These are phyloP conservation scores for Cystoisospora suis DNA, from an alignment of 169 alveolate genomes.

Conservation along the genomic window DNA sequence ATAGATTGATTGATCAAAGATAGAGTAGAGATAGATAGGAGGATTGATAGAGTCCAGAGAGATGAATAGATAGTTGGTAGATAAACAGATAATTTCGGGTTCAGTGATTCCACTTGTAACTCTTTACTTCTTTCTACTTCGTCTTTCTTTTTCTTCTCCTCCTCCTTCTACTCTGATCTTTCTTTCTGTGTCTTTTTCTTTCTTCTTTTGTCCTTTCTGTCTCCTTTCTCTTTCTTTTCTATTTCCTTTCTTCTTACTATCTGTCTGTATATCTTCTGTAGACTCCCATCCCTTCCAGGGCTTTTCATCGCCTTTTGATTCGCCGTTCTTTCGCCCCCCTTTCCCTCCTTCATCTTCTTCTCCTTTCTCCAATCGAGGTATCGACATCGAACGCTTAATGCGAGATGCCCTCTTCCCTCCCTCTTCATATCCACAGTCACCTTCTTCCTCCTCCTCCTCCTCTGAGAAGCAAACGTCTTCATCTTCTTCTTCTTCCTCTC, in stretches of 20 bases:
- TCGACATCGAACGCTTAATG: not conserved
- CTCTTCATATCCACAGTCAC: no score
- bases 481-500: no score
- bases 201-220: not conserved
- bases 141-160: not conserved
- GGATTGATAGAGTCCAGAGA: not conserved
- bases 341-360: not conserved
- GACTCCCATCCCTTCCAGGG: not conserved
- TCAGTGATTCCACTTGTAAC: not conserved
- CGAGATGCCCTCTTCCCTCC: no score
- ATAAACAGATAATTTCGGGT: not conserved
- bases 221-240: not conserved
- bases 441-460: no score
- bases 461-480: no score
- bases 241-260: not conserved
- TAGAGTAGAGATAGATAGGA: no score
- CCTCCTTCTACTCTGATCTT: not conserved
- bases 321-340: not conserved
- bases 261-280: not conserved
- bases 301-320: not conserved
- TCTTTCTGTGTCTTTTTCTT: not conserved
- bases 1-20: no score
- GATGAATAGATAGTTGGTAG: not conserved
- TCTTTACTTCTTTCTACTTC: not conserved
- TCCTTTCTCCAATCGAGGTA: not conserved